Evolutionary conservation across 805 yeast genomes (phyloP).

Genomic region (Scheffersomyces stipitis): DNA sequence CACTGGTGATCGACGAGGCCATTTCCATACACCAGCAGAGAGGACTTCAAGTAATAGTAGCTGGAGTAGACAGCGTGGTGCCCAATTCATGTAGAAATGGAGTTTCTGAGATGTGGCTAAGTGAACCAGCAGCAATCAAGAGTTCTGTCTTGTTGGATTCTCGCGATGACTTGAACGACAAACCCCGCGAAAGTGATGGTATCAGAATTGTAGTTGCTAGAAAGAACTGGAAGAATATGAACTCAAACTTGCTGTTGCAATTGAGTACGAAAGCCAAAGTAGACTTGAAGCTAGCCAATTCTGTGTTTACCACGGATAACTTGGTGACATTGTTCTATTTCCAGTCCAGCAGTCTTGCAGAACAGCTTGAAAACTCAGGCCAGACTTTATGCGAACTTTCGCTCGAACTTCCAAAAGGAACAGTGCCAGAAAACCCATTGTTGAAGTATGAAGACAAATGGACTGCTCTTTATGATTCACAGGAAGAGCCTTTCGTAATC

Average conservation of each 20-base stretch:
- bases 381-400: conserved; percentile 28
- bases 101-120: conserved; percentile 40
- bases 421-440: conserved; percentile 5
- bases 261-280: conserved; percentile 13
- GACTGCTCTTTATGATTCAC: conserved; percentile 28
- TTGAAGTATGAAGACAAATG: conserved; percentile 26
- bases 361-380: conserved; percentile 19
- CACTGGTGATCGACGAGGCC: conserved; percentile 29
- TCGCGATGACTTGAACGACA: conserved; percentile 21
- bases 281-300: conserved; percentile 36
- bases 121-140: conserved; percentile 18
- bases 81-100: conserved; percentile 35
- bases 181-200: conserved; percentile 34
- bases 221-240: conserved; percentile 39
- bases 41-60: conserved; percentile 37
- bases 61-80: conserved; percentile 39
- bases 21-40: conserved; percentile 23
- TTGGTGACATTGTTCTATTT: conserved; percentile 37
- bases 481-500: conserved; percentile 33
- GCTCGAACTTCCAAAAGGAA: conserved; percentile 19
- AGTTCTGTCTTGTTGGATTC: conserved; percentile 19
- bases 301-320: conserved; percentile 35
- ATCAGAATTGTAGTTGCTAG: conserved; percentile 32
- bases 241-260: conserved; percentile 20
- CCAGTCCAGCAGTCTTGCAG: conserved; percentile 12